Percentiles rank a stretch among this genome's conserved stretches.
Evolutionary conservation across 495 filamentous ascomycete species (phyloP).

Genomic region (Aspergillus kassunensis): DNA sequence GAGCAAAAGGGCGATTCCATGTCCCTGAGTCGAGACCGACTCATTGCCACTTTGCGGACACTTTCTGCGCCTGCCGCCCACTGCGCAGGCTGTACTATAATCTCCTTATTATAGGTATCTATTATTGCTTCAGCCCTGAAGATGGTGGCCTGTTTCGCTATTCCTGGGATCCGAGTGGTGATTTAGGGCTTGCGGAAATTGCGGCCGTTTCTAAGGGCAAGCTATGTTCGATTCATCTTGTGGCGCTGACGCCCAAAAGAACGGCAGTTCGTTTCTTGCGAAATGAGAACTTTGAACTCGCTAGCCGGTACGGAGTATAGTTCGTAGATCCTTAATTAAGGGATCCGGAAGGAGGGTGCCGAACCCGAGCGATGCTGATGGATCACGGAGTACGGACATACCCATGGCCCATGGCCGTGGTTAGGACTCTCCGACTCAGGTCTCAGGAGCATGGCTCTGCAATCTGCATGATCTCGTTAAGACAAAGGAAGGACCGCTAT

Average conservation of each 20-base stretch:
- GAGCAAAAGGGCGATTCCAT: not conserved
- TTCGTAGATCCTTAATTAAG: constrained; percentile 17
- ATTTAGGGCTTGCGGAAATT: not conserved
- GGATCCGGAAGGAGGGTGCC: not conserved
- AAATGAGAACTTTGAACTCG: not conserved
- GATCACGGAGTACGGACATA: not conserved
- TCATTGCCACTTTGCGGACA: not conserved
- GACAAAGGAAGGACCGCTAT: not conserved
- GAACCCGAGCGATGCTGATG: not conserved
- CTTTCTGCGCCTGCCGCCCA: too few species aligned
- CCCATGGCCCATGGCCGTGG: too few species aligned
- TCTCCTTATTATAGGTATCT: not conserved
- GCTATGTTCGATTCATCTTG: constrained; percentile 1
- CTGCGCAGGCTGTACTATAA: not conserved
- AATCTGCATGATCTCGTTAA: too few species aligned
- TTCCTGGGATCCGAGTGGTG: not conserved
- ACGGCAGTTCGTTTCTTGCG: not conserved
- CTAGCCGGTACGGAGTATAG: constrained; percentile 2
- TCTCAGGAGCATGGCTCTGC: too few species aligned
- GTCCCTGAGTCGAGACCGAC: not conserved
- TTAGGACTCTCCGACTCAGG: too few species aligned
- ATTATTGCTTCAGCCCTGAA: not conserved
- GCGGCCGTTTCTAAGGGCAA: not conserved
- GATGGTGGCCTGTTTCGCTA: not conserved
- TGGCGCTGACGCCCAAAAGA: not conserved